These are phyloP conservation scores for Syzygium grande DNA, from an alignment of 345 rosid genomes.

Conservation along the genomic window DNA sequence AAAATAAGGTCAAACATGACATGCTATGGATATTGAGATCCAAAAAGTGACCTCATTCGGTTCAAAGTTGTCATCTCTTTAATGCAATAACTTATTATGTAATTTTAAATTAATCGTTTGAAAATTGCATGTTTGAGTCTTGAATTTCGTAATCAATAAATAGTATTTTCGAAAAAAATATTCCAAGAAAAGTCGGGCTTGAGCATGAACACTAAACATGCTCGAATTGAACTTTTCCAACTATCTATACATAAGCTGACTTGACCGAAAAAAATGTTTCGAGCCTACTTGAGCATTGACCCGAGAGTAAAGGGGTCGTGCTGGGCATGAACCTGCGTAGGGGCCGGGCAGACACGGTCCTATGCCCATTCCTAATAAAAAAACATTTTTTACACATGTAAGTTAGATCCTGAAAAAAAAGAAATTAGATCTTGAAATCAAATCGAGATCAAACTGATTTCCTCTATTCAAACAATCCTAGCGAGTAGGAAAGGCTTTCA, in stretches of 20 bases:
- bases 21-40: not conserved
- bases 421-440: not conserved
- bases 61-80: not conserved
- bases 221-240: accelerated
- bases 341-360: not conserved
- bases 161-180: too few species aligned
- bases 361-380: not conserved
- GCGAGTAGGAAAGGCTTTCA: not conserved
- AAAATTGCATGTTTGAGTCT: not conserved
- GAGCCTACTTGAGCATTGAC: not conserved
- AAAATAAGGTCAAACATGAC: not conserved
- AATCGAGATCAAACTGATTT: not conserved
- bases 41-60: not conserved
- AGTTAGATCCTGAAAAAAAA: not conserved
- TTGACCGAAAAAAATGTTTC: not conserved
- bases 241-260: not conserved
- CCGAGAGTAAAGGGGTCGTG: not conserved
- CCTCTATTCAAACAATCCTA: not conserved
- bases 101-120: too few species aligned
- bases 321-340: not conserved
- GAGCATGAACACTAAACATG: not conserved
- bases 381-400: not conserved
- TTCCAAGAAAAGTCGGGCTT: not conserved
- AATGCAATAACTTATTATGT: too few species aligned
- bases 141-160: not conserved